A percentile compares a stretch with the other conserved stretches of the same genome.
These are phyloP conservation scores for Dothideomycetes sp. DNA, from an alignment of 2,329 filamentous ascomycete genomes.

Conservation along the genomic window DNA sequence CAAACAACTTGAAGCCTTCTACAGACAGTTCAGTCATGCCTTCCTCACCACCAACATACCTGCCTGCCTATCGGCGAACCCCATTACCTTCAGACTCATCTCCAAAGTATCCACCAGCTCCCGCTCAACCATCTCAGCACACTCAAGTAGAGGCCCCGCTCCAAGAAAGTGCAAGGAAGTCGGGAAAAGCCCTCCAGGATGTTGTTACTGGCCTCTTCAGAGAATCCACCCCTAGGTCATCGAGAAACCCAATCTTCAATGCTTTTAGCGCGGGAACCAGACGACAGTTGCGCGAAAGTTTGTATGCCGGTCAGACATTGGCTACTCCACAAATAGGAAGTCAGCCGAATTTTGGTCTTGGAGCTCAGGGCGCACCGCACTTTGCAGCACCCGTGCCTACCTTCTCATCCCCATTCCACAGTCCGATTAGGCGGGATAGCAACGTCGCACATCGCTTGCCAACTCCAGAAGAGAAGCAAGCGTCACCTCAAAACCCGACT, in stretches of 20 bases:
- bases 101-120: conserved; percentile 5
- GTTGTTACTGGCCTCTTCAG: conserved; percentile 8
- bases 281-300: conserved; percentile 25
- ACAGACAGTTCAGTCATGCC: conserved; percentile 18
- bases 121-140: background rate
- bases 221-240: conserved; percentile 2
- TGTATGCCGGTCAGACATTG: conserved; percentile 27
- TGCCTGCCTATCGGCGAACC: conserved; percentile 11
- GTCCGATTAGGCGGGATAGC: conserved; percentile 5
- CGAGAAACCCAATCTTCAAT: conserved; percentile 17
- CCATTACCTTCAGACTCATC: conserved; percentile 6
- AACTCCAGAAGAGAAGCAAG: conserved; percentile 9
- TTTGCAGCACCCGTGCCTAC: background rate
- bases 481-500: conserved; percentile 1
- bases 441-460: conserved; percentile 10
- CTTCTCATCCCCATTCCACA: conserved; percentile 5
- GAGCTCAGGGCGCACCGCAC: conserved; percentile 2
- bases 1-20: too few relatives aligned
- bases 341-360: background rate
- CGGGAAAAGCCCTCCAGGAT: conserved; percentile 10
- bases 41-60: conserved; percentile 18
- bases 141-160: conserved; percentile 8
- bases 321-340: conserved; percentile 10
- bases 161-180: conserved; percentile 8
- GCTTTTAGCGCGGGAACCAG: conserved; percentile 28